These are phyloP conservation scores for Agrocybe pediades DNA, from an alignment of 768 basidiomycete genomes.

Conservation along the genomic window DNA sequence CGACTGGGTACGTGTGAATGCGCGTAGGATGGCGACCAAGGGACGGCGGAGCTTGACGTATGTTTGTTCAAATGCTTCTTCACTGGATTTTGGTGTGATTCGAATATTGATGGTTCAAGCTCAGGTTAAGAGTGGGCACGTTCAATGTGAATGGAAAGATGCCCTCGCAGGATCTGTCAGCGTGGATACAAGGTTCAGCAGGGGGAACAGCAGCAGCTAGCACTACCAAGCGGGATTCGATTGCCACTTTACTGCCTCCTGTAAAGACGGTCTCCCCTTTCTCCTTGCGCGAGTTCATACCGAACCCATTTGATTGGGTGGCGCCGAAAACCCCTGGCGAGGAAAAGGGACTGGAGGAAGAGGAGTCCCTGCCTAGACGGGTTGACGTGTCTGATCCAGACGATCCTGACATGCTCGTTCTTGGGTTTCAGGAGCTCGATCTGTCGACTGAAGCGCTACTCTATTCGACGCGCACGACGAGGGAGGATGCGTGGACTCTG, in stretches of 20 bases:
- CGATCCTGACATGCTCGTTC: slow-evolving; percentile 70
- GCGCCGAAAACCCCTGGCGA: background rate
- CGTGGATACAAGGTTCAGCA: slow-evolving; percentile 53
- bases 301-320: slow-evolving; percentile 28
- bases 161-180: slow-evolving; percentile 70
- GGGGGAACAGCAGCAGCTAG: no score
- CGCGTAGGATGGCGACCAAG: slow-evolving; percentile 35
- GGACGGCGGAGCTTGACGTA: slow-evolving; percentile 36
- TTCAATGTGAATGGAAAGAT: slow-evolving; percentile 85
- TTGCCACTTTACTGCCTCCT: slow-evolving; percentile 30
- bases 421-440: slow-evolving; percentile 84
- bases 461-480: slow-evolving; percentile 60
- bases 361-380: slow-evolving; percentile 9
- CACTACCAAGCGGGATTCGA: background rate
- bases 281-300: slow-evolving; percentile 28
- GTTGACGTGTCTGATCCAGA: slow-evolving; percentile 27
- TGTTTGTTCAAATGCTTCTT: background rate
- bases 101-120: background rate
- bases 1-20: slow-evolving; percentile 58
- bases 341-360: no score
- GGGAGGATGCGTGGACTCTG: slow-evolving; percentile 72
- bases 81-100: no score
- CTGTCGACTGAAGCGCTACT: slow-evolving; percentile 77
- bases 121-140: slow-evolving; percentile 70
- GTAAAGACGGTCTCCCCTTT: slow-evolving; percentile 37